Conservation (phyloP, 768 basidiomycete genomes). For the Leccinum variicolor region DNA sequence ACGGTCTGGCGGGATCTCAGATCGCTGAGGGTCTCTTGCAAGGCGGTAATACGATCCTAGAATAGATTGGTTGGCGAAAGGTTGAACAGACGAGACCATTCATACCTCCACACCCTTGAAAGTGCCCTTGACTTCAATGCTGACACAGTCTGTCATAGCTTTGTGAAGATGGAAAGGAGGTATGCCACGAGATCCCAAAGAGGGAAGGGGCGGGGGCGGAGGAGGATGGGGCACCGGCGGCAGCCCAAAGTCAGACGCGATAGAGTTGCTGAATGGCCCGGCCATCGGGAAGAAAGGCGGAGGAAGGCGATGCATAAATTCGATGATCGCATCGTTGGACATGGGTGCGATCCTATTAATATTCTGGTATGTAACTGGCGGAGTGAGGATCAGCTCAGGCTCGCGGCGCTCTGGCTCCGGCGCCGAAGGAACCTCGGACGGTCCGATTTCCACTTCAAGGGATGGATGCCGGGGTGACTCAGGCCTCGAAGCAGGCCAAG, state of each 20-base stretch:
- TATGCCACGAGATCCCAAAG: background rate
- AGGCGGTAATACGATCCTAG: slow-evolving; percentile 23
- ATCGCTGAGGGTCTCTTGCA: slow-evolving; percentile 20
- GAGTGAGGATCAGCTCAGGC: slow-evolving; percentile 3
- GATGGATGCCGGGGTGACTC: slow-evolving; percentile 27
- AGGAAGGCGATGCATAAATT: slow-evolving; percentile 20
- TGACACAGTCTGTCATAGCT: slow-evolving; percentile 16
- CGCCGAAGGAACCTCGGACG: slow-evolving; percentile 5
- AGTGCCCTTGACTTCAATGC: slow-evolving; percentile 19
- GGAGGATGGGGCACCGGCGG: slow-evolving; percentile 12
- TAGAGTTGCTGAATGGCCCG: slow-evolving; percentile 21
- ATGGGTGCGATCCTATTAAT: slow-evolving; percentile 13
- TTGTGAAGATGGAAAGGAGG: slow-evolving; percentile 16
- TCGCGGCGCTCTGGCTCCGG: slow-evolving; percentile 3
- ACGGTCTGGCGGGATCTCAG: slow-evolving; percentile 23
- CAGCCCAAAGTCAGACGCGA: slow-evolving; percentile 16
- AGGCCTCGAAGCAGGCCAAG: slow-evolving; percentile 40
- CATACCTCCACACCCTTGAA: slow-evolving; percentile 24
- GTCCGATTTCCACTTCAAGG: slow-evolving; percentile 10
- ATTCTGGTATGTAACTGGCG: slow-evolving; percentile 5
- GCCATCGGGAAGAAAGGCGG: slow-evolving; percentile 15
- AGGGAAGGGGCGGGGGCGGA: background rate
- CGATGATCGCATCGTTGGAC: slow-evolving; percentile 5
- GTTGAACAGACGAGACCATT: background rate
- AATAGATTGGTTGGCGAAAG: background rate